Evolutionary conservation across 495 filamentous ascomycete species (phyloP).

Genomic region (Neurospora tetraspora): DNA sequence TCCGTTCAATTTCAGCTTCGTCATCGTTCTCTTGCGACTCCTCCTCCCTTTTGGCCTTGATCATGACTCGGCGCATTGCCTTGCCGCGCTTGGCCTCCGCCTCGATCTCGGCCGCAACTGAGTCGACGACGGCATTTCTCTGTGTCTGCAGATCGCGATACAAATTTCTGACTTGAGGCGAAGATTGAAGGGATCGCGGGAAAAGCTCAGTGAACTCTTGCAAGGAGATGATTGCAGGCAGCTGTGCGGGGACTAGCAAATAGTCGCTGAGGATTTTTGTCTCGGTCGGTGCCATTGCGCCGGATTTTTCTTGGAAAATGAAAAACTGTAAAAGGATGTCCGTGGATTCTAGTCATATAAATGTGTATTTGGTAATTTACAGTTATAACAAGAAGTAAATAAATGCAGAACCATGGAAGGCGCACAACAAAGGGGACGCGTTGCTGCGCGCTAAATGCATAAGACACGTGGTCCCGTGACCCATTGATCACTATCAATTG

Average conservation of each 20-base stretch:
- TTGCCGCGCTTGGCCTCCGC: constrained; percentile 54
- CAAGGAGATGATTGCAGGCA: constrained; percentile 62
- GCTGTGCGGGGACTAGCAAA: constrained; percentile 61
- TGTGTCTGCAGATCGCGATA: constrained; percentile 71
- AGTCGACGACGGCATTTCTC: constrained; percentile 57
- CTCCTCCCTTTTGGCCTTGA: constrained; percentile 40
- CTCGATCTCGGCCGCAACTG: constrained; percentile 57
- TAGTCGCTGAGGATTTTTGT: constrained; percentile 64
- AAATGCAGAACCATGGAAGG: not conserved
- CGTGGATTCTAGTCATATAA: not conserved
- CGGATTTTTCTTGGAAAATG: not conserved
- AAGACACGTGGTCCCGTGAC: not conserved
- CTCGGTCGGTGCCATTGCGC: constrained; percentile 60
- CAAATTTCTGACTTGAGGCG: constrained; percentile 62
- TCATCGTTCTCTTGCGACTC: constrained; percentile 50
- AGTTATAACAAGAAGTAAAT: not conserved
- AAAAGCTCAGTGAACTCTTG: constrained; percentile 69
- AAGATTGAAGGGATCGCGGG: constrained; percentile 54
- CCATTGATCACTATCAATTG: not conserved
- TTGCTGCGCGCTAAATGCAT: constrained; percentile 1
- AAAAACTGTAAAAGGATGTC: not conserved
- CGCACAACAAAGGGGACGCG: not conserved
- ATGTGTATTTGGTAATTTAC: not conserved
- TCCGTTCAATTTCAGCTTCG: constrained; percentile 60
- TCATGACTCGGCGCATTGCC: constrained; percentile 50